These are phyloP conservation scores for Mentha longifolia DNA, from an alignment of 257 asterid genomes.

Conservation along the genomic window DNA sequence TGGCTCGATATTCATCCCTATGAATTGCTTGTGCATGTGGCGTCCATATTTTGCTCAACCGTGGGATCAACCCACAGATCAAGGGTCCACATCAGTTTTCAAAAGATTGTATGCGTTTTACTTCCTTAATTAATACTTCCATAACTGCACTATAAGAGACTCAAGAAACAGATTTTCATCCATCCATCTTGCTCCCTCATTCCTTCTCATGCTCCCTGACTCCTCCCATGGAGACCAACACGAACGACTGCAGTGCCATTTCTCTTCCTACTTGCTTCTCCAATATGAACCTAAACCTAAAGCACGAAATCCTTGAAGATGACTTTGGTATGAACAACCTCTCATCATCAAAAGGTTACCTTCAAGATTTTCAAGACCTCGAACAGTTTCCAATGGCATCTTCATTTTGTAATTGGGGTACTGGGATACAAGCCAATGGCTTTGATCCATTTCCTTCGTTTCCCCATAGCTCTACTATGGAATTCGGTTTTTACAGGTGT, in stretches of 20 bases:
- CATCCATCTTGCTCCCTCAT: slow-evolving; percentile 31
- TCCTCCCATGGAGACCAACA: slow-evolving; percentile 42
- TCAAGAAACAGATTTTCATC: slow-evolving; percentile 35
- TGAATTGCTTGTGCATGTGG: not conserved
- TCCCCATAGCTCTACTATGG: slow-evolving; percentile 30
- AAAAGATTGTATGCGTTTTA: slow-evolving; percentile 45
- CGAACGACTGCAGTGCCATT: slow-evolving; percentile 26
- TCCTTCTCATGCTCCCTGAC: slow-evolving; percentile 34
- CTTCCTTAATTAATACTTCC: slow-evolving; percentile 41
- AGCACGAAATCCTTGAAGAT: slow-evolving; percentile 44
- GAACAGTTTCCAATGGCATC: slow-evolving; percentile 44
- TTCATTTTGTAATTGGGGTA: slow-evolving; percentile 43
- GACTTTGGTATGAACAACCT: slow-evolving; percentile 44
- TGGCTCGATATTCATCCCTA: not conserved
- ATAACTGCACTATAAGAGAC: slow-evolving; percentile 40
- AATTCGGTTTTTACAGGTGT: slow-evolving; percentile 39
- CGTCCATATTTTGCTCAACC: slow-evolving; percentile 8
- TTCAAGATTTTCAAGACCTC: slow-evolving; percentile 61
- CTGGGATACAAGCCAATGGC: slow-evolving; percentile 41
- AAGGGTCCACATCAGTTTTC: slow-evolving; percentile 34
- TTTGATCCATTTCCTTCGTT: slow-evolving; percentile 61
- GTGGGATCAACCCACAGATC: slow-evolving; percentile 36
- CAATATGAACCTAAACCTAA: slow-evolving; percentile 45
- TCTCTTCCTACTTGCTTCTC: slow-evolving; percentile 35
- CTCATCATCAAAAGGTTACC: slow-evolving; percentile 46